Evolutionary conservation across 129 eudicot genomes (phyloP), one percentile per base, ranked within the genome.

Genomic region (Chrysanthemum seticuspe): DNA sequence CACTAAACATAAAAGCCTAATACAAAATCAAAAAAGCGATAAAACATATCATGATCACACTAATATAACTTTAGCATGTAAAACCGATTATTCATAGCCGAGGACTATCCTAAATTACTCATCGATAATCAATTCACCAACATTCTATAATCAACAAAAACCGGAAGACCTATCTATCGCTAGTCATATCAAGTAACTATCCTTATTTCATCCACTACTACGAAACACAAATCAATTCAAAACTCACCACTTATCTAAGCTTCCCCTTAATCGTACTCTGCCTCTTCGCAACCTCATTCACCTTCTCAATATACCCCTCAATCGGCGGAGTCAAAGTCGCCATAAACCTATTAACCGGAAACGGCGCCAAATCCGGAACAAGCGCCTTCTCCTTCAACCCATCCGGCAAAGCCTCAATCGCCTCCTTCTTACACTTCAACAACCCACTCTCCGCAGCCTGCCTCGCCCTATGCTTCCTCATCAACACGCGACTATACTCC

Each of bases 311-410:
- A 68, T 87, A 94, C 10, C 98, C 98, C 74, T 90, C 97, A 75
- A 94, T 94, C 0, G 98, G 98, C 0, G 98, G 97, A 3, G 98
- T 90, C 75, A 90, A 75, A 0, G 97, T 87, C 0, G 97, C 96
- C 96, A 90, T 86, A 29, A 84, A 86, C 76, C 96, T 65, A 19
- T 87, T 93, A 15, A 68, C 85, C 12, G 97, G 97, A 79, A 87
- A 87, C 5, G 92, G 90, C 1, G 91, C 56, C 10, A 74, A 16
- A 90, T 94, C 97, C 27, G 98, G 98, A 13, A 86, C 85, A 88
- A 94, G 23, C 0, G 98, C 98, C 13, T 86, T 87, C 14, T 56
- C 88, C 79, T 59, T 94, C 84, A 94, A 76, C 19, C 80, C 44
- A 16, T 94, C 93, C 2, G 98, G 98, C 84, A 94, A 74, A 0